Evolutionary conservation across 371 early-diverging fungal genomes (phyloP), one percentile per base, ranked within the genome.

Genomic region (Zychaea mexicana): DNA sequence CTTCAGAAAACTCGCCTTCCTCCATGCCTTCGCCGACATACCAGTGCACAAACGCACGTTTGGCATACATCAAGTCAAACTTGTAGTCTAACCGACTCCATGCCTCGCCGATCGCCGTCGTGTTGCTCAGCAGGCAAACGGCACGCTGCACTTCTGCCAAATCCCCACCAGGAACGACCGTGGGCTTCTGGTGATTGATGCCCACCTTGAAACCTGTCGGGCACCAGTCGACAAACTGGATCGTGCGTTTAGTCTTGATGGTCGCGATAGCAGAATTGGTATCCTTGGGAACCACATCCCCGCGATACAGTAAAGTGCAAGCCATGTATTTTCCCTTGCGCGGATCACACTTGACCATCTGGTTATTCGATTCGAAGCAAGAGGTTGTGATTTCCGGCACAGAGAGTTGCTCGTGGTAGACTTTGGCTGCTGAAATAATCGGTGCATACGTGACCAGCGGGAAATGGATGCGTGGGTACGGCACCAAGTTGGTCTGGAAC

Each of bases 11-110:
- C 71, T 92, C 93, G 68, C 92, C 76, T 79, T 92, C 93, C 70
- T 92, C 91, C 92, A 91, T 91, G 82, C 97, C 97, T 83, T 97
- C 97, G 73, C 96, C 95, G 64, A 96, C 96, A 83, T 94, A 97
- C 97, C 97, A 97, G 84, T 97, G 97, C 49, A 97, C 96, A 77
- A 97, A 97, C 59, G 97, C 97, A 75, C 95, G 90, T 87, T 95
- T 96, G 75, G 92, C 91, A 83, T 92, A 97, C 97, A 96, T 97
- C 57, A 94, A 78, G 76, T 92, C 92, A 70, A 97, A 96, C 87
- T 95, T 95, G 75, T 92, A 88, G 76, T 96, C 92, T 28, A 96
- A 82, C 72, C 95, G 91, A 64, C 88, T 88, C 96, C 96, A 97
- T 49, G 96, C 96, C 76, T 95, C 95, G 52, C 90, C 90, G 71